Evolutionary conservation across 2,329 filamentous ascomycete species (phyloP).

Genomic region (Beauveria pseudobassiana): DNA sequence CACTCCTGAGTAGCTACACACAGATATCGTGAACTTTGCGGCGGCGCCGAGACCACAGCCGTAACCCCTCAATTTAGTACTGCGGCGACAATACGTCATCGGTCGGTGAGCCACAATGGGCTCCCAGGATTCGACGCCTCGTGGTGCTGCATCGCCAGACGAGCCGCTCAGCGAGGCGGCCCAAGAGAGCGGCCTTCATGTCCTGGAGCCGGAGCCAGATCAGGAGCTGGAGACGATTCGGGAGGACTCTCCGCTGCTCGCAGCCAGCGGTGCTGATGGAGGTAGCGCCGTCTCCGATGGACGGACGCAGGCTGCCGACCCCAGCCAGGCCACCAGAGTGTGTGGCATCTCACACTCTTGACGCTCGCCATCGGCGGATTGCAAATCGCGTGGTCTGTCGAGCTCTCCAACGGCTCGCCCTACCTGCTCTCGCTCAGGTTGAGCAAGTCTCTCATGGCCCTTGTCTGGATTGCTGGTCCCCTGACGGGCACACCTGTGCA

Average conservation of each 20-base stretch:
- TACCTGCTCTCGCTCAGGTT: slow-evolving; percentile 74
- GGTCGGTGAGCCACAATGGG: not conserved
- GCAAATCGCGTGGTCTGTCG: slow-evolving; percentile 93
- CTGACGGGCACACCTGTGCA: slow-evolving; percentile 73
- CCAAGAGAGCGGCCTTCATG: slow-evolving; percentile 1
- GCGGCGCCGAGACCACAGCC: too few species aligned
- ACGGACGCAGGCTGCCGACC: slow-evolving; percentile 28
- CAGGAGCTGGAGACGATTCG: slow-evolving; percentile 13
- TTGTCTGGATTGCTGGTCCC: slow-evolving; percentile 80
- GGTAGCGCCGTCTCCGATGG: not conserved
- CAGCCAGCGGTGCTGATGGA: slow-evolving; percentile 7
- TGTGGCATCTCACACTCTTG: slow-evolving; percentile 78
- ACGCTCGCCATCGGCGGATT: slow-evolving; percentile 82
- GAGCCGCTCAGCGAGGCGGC: slow-evolving; percentile 7
- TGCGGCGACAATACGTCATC: not conserved
- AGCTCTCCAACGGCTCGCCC: slow-evolving; percentile 86
- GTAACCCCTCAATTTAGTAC: not conserved
- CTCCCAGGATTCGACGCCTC: not conserved
- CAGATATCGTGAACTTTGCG: not conserved
- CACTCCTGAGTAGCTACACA: not conserved
- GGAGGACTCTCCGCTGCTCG: slow-evolving; percentile 15
- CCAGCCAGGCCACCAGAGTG: slow-evolving; percentile 60
- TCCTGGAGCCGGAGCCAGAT: slow-evolving; percentile 11
- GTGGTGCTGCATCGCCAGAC: not conserved
- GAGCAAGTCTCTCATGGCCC: slow-evolving; percentile 73